Conservation (phyloP, 2,329 filamentous ascomycete species). For the Paracoccidioides brasiliensis region DNA sequence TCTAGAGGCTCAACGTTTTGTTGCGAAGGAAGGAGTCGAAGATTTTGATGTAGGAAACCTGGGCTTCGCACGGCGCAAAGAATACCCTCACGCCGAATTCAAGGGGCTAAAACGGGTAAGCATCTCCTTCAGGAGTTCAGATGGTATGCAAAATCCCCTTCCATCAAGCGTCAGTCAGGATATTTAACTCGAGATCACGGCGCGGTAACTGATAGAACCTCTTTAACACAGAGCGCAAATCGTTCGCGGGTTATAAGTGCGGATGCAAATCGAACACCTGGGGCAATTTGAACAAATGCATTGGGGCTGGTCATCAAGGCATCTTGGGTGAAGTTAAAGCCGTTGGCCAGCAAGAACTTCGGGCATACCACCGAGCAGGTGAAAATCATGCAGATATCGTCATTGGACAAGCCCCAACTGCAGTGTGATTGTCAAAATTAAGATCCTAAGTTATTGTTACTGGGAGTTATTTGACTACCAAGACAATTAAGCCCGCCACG, state of each 20-base stretch:
- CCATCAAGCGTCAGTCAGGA: not conserved
- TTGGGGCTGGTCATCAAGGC: not conserved
- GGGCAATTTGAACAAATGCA: not conserved
- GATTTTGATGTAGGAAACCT: not conserved
- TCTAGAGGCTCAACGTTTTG: not conserved
- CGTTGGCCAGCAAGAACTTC: not conserved
- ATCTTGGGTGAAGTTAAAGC: conserved; percentile 1
- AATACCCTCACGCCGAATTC: not conserved
- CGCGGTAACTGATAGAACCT: not conserved
- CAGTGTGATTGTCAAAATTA: not conserved
- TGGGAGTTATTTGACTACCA: not conserved
- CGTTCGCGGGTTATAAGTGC: not conserved
- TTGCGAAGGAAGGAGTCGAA: not conserved
- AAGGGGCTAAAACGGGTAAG: conserved; percentile 1
- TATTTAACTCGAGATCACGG: not conserved
- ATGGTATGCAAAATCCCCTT: not conserved
- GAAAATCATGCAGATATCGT: not conserved
- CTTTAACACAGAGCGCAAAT: not conserved
- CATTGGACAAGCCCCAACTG: not conserved
- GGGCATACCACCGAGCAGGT: not conserved
- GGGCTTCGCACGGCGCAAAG: not conserved
- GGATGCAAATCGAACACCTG: not conserved
- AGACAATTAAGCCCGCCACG: too few species aligned
- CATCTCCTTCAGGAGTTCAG: not conserved
- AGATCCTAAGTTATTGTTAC: not conserved